These are phyloP conservation scores for Aureobasidium leucospermi DNA, from an alignment of 2,329 filamentous ascomycete genomes.

Conservation along the genomic window DNA sequence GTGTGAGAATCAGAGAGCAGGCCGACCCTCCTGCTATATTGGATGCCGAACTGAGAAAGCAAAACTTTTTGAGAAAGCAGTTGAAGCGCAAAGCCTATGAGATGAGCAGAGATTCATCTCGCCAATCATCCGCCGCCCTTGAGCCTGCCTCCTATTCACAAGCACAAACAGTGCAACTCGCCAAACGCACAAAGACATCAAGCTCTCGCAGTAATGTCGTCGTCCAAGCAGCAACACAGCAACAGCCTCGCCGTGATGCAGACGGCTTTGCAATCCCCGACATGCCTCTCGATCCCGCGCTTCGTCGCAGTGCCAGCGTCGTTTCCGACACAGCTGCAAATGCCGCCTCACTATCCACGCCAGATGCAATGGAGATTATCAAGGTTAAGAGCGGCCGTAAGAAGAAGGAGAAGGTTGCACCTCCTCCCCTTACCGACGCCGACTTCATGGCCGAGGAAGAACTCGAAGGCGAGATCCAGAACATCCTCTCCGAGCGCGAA, in stretches of 20 bases:
- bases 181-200: slow-evolving; percentile 20
- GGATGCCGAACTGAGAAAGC: slow-evolving; percentile 48
- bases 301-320: slow-evolving; percentile 16
- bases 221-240: slow-evolving; percentile 8
- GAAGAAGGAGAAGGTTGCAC: slow-evolving; percentile 20
- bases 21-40: slow-evolving; percentile 82
- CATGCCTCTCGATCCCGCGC: slow-evolving; percentile 22
- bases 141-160: not conserved
- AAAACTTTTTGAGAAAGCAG: slow-evolving; percentile 28
- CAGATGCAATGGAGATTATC: not conserved
- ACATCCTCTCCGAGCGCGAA: slow-evolving; percentile 26
- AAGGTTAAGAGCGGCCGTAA: not conserved
- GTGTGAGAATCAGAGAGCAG: slow-evolving; percentile 59
- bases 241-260: slow-evolving; percentile 28
- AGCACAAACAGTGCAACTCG: slow-evolving; percentile 10
- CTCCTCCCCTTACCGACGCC: slow-evolving; percentile 32
- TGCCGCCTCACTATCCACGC: slow-evolving; percentile 20
- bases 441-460: slow-evolving; percentile 42
- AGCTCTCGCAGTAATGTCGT: slow-evolving; percentile 2
- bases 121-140: slow-evolving; percentile 18
- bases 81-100: slow-evolving; percentile 20
- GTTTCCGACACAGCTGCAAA: slow-evolving; percentile 17
- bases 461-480: slow-evolving; percentile 38
- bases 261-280: slow-evolving; percentile 37
- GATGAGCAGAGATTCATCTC: slow-evolving; percentile 18